Percentiles rank a stretch among this genome's conserved stretches.
Conservation (phyloP, 257 asterid species). For the Ehretia macrophylla region DNA sequence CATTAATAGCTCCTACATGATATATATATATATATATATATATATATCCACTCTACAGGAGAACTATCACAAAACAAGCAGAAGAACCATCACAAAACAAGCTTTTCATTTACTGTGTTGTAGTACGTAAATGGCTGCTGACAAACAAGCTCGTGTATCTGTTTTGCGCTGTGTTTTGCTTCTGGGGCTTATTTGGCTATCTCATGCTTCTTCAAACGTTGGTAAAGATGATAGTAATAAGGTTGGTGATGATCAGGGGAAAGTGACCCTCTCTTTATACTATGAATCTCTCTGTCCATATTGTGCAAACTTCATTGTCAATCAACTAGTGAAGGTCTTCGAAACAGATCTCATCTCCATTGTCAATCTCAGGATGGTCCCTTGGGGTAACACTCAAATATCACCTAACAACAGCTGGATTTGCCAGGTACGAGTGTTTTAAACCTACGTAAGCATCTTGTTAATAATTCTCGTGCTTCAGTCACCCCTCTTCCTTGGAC, state of each 20-base stretch:
- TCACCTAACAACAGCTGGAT: slow-evolving; percentile 55
- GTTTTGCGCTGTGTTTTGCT: slow-evolving; percentile 11
- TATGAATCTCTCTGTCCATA: slow-evolving; percentile 87
- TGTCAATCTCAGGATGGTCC: slow-evolving; percentile 72
- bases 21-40: too few relatives aligned
- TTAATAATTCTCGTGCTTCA: neutral
- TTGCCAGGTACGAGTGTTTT: slow-evolving; percentile 56
- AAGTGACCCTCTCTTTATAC: slow-evolving; percentile 50
- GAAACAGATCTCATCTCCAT: slow-evolving; percentile 62
- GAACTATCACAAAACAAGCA: too few relatives aligned
- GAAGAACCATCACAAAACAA: too few relatives aligned
- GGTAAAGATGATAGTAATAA: too few relatives aligned
- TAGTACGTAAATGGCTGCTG: slow-evolving; percentile 48
- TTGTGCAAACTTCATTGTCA: slow-evolving; percentile 82
- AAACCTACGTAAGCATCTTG: neutral
- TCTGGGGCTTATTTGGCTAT: slow-evolving; percentile 20
- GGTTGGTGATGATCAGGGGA: slow-evolving; percentile 16
- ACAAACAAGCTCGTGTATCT: slow-evolving; percentile 8
- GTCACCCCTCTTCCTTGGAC: too few relatives aligned
- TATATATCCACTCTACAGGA: too few relatives aligned
- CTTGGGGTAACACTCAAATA: slow-evolving; percentile 90
- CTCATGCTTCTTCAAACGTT: slow-evolving; percentile 6
- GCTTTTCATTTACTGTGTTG: too few relatives aligned
- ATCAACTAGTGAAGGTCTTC: slow-evolving; percentile 54
- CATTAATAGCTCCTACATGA: too few relatives aligned